Conservation (phyloP, 2,329 filamentous ascomycete genomes). For the Exophiala sideris region DNA sequence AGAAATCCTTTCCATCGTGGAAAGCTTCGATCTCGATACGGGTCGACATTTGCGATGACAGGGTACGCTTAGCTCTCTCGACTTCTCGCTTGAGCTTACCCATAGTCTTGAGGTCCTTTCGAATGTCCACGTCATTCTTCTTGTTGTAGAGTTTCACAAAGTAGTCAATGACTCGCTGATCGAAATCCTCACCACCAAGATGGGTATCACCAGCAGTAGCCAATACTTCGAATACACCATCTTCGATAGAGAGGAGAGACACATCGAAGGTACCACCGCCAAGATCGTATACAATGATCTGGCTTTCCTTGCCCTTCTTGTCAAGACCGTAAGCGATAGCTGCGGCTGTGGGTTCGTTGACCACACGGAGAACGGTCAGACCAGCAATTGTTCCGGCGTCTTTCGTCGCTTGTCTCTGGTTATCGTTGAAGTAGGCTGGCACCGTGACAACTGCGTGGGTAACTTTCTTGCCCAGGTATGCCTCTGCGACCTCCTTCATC, state of each 20-base stretch:
- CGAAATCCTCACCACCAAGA: constrained; percentile 97
- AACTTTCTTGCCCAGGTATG: constrained; percentile 59
- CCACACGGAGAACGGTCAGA: constrained; percentile 90
- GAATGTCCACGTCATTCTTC: constrained; percentile 88
- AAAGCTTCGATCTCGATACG: constrained; percentile 97
- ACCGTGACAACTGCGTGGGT: constrained; percentile 78
- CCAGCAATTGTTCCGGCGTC: constrained; percentile 89
- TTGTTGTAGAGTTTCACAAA: constrained; percentile 98
- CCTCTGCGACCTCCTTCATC: constrained; percentile 66
- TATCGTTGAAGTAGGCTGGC: constrained; percentile 97
- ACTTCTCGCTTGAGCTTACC: constrained; percentile 99
- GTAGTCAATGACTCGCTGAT: constrained; percentile 94
- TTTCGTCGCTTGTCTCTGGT: constrained; percentile 95
- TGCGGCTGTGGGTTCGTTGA: constrained; percentile 94
- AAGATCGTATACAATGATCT: constrained; percentile 91
- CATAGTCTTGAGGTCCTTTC: constrained; percentile 96
- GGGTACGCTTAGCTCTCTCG: constrained; percentile 98
- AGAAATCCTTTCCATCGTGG: constrained; percentile 96
- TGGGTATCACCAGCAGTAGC: constrained; percentile 96
- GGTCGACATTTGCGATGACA: constrained; percentile 89
- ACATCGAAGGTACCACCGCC: constrained; percentile 95
- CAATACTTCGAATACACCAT: constrained; percentile 91
- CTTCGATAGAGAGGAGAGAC: constrained; percentile 83
- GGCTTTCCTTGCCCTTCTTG: constrained; percentile 77
- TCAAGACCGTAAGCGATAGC: constrained; percentile 92